phyloP scores from a whole-genome alignment of 768 basidiomycete species.

The Naganishia randhawae region DNA sequence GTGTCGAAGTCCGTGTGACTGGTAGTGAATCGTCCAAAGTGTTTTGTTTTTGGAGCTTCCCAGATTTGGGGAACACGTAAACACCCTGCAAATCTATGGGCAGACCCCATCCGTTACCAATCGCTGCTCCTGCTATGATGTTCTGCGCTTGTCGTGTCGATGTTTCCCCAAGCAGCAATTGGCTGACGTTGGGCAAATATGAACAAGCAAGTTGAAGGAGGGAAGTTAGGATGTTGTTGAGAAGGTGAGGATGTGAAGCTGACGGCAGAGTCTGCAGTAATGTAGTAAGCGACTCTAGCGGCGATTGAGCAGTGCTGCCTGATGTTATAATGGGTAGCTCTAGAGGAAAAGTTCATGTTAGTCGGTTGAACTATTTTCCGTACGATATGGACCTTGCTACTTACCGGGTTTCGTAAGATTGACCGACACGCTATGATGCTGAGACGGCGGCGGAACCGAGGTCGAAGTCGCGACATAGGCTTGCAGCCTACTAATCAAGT shows the following conservation, averaged over 20 bases:
- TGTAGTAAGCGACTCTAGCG: conserved; percentile 34
- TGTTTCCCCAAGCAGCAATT: conserved; percentile 46
- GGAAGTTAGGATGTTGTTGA: conserved; percentile 40
- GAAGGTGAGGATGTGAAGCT: conserved; percentile 42
- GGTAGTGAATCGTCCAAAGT: neutral
- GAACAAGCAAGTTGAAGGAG: conserved; percentile 33
- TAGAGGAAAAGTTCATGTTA: neutral
- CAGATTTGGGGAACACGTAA: conserved; percentile 11
- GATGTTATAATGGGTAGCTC: conserved; percentile 34
- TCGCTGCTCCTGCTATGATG: conserved; percentile 43
- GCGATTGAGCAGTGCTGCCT: conserved; percentile 25
- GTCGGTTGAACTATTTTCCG: neutral
- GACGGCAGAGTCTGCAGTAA: conserved; percentile 41
- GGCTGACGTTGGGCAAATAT: conserved; percentile 39
- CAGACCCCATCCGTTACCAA: conserved; percentile 45
- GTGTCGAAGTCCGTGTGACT: conserved; percentile 3
- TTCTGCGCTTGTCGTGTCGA: conserved; percentile 46
- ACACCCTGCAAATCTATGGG: conserved; percentile 41
- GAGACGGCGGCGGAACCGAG: neutral
- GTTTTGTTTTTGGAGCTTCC: neutral
- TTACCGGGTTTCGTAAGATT: conserved; percentile 30
- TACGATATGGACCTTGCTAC: neutral
- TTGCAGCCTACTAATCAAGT: conserved; percentile 24
- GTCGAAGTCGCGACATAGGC: neutral
- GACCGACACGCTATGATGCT: conserved; percentile 23